phyloP scores from a whole-genome alignment of 2,329 filamentous ascomycete genomes.

The Colletotrichum cuscutae region DNA sequence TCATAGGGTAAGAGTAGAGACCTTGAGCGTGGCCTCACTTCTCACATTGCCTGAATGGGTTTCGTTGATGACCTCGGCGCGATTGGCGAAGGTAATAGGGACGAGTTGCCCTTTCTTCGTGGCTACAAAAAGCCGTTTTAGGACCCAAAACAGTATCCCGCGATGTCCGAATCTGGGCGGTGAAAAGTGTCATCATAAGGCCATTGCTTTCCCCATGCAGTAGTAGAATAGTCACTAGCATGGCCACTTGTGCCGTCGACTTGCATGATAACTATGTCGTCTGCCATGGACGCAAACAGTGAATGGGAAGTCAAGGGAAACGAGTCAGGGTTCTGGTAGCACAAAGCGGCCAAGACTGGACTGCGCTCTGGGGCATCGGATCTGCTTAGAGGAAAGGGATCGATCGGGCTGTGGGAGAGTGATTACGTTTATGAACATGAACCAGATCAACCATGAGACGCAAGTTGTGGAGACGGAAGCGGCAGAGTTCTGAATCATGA shows the following conservation, averaged over 20 bases:
- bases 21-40: too few relatives aligned
- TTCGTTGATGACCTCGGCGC: neutral
- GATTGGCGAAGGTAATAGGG: too few relatives aligned
- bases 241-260: neutral
- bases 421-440: neutral
- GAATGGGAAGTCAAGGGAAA: neutral
- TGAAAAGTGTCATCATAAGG: neutral
- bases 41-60: too few relatives aligned
- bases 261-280: neutral
- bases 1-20: too few relatives aligned
- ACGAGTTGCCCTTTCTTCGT: too few relatives aligned
- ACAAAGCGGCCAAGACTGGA: neutral
- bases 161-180: neutral
- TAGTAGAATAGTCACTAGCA: neutral
- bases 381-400: neutral
- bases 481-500: conserved; percentile 15
- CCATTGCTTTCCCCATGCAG: neutral
- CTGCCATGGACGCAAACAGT: neutral
- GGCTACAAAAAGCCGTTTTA: too few relatives aligned
- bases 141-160: neutral
- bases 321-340: neutral
- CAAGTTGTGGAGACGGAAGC: neutral
- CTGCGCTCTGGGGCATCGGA: neutral
- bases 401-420: neutral
- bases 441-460: neutral